These are phyloP conservation scores for Ogataea trehaloabstinens DNA, from an alignment of 805 yeast genomes.

Conservation along the genomic window DNA sequence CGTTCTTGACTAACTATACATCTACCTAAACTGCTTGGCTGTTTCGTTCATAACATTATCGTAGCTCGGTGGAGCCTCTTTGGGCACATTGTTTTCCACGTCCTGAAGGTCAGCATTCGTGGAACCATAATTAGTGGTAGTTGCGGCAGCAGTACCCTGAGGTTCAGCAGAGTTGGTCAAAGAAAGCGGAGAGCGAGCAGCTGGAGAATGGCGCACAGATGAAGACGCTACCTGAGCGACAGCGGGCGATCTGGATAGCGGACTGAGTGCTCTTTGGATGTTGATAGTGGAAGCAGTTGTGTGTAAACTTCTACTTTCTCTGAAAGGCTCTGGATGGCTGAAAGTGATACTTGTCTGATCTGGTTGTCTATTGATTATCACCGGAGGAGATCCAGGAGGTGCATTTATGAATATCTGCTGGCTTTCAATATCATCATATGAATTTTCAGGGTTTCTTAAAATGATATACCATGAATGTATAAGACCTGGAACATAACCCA, in stretches of 20 bases:
- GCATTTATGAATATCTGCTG: slow-evolving; percentile 27
- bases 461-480: slow-evolving; percentile 69
- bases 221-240: slow-evolving; percentile 2
- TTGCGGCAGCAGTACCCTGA: slow-evolving; percentile 8
- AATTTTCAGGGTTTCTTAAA: slow-evolving; percentile 44
- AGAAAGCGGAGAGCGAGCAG: background rate
- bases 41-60: slow-evolving; percentile 36
- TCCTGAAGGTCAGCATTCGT: slow-evolving; percentile 3
- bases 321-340: slow-evolving; percentile 34
- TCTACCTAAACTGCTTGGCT: slow-evolving; percentile 23
- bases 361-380: slow-evolving; percentile 25
- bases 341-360: slow-evolving; percentile 26
- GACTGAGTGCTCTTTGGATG: slow-evolving; percentile 24
- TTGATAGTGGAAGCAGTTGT: slow-evolving; percentile 2
- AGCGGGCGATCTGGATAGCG: slow-evolving; percentile 17
- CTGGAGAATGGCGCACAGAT: background rate
- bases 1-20: too few relatives aligned
- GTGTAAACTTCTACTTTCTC: slow-evolving; percentile 10
- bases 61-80: slow-evolving; percentile 36
- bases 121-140: slow-evolving; percentile 17
- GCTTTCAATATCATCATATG: slow-evolving; percentile 26
- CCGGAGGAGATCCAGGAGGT: slow-evolving; percentile 21
- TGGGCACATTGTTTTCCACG: slow-evolving; percentile 13
- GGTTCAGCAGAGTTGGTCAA: slow-evolving; percentile 2
- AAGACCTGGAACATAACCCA: slow-evolving; percentile 71